These are phyloP conservation scores for Jaltomata sinuosa DNA, from an alignment of 257 asterid species.

Conservation along the genomic window DNA sequence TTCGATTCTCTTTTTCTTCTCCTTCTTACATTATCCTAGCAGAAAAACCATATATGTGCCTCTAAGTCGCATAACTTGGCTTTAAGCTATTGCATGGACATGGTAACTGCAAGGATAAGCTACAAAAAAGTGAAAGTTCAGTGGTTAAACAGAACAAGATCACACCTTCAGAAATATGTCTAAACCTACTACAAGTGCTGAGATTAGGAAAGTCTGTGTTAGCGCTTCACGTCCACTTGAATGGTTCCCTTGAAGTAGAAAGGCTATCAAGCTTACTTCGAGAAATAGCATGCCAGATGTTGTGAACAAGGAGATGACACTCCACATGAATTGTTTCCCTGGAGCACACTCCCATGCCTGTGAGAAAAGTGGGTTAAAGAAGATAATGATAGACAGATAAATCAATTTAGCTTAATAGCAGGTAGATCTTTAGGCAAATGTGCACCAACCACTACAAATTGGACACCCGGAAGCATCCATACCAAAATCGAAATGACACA, in stretches of 20 bases:
- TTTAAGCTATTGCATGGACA: background rate
- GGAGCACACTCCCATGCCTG: slow-evolving; percentile 36
- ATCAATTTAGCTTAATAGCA: background rate
- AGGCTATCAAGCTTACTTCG: slow-evolving; percentile 42
- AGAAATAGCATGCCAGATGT: slow-evolving; percentile 37
- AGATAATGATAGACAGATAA: background rate
- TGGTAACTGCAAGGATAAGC: background rate
- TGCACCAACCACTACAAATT: background rate
- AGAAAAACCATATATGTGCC: background rate
- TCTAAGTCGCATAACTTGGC: background rate
- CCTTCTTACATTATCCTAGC: background rate
- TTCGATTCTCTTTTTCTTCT: background rate
- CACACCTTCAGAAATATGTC: slow-evolving; percentile 32
- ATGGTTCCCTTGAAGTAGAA: slow-evolving; percentile 35
- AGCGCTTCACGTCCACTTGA: slow-evolving; percentile 38
- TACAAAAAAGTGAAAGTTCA: background rate
- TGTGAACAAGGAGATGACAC: slow-evolving; percentile 27
- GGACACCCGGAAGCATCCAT: background rate
- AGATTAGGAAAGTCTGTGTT: slow-evolving; percentile 30
- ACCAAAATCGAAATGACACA: background rate
- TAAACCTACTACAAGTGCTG: slow-evolving; percentile 29
- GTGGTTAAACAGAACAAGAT: background rate
- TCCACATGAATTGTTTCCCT: slow-evolving; percentile 30
- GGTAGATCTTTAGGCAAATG: background rate
- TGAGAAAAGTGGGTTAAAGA: background rate